These are phyloP conservation scores for Heliamphora pulchella DNA, from an alignment of 179 eudicot genomes.

Conservation along the genomic window DNA sequence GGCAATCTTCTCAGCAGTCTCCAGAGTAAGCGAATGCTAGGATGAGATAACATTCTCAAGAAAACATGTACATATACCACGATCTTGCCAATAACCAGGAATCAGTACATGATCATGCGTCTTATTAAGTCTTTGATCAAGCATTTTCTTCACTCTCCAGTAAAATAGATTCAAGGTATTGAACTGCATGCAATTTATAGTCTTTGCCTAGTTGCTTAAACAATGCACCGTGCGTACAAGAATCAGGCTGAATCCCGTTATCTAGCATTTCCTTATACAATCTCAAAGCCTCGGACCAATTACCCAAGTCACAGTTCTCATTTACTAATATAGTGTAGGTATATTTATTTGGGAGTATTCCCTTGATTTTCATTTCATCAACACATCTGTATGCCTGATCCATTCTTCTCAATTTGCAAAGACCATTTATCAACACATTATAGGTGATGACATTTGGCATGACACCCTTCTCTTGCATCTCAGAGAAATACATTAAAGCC, in stretches of 20 bases:
- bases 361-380: constrained; percentile 36
- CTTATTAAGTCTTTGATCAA: constrained; percentile 13
- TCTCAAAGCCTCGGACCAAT: constrained; percentile 41
- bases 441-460: constrained; percentile 52
- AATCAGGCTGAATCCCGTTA: constrained; percentile 45
- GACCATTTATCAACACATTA: constrained; percentile 52
- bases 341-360: constrained; percentile 41
- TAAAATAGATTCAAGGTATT: constrained; percentile 31
- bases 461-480: constrained; percentile 40
- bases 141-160: constrained; percentile 18
- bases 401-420: constrained; percentile 43
- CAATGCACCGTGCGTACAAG: constrained; percentile 39
- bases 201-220: constrained; percentile 38
- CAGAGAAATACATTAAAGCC: constrained; percentile 39
- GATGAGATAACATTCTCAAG: not conserved
- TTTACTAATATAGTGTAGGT: constrained; percentile 53
- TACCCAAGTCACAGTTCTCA: constrained; percentile 33
- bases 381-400: constrained; percentile 34
- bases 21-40: not conserved
- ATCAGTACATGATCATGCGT: not conserved
- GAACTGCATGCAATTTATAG: constrained; percentile 28
- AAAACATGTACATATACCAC: not conserved
- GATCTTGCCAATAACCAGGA: not conserved
- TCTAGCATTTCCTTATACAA: constrained; percentile 46
- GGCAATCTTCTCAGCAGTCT: not conserved